Base-by-base conservation (phyloP, 495 filamentous ascomycete species). In the Aspergillus kassunensis region DNA sequence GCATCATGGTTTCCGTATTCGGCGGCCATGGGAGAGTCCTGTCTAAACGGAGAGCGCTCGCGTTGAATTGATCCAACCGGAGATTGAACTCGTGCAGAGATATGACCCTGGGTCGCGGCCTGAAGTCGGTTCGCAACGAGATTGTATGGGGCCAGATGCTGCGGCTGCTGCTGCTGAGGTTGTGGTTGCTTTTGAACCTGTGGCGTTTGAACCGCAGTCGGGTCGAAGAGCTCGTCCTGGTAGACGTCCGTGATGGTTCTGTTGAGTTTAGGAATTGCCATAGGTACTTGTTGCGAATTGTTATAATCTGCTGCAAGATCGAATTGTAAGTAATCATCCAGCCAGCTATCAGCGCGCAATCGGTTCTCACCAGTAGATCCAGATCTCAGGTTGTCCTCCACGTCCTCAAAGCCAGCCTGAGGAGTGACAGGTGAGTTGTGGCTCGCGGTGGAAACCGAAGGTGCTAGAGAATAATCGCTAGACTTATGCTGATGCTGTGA, bases 241-340 rank as follows among this genome's bases (percentile, higher is more conserved):
- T 87, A 90, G 24, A 88, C 78, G 61, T 96, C 91, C 8, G 90
- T 91, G 64, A 91, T 86, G 7, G 90, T 95, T 42, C 91, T 80
- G 45, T 88, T 83, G 53, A 96, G 77, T 67, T 93, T 95, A 5
- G 91, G 88, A 31, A 89, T 75, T 34, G 71, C 69, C 25, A 74
- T 68, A 45, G 67, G 63, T 74, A 60, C 40, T 61, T 52, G 53
- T 46, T 60, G 67, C 39, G 56, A 54, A 53, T 56, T 63, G 44
- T 47, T 55, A 53, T 72, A 75, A 36, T 77, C 71, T 78, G 70
- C 62, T 75, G 73, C 62, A 58, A 69, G 53, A 68, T 79, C 74
- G 64, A 61, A 50, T 50, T 62, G 82, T 84, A 85, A 82, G 77
- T 80, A 81, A 60, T 80, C 73, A 64, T 77, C 72, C 74, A 82